Evolutionary conservation across 2,329 filamentous ascomycete genomes (phyloP).

Genomic region (Cryphonectria radicalis): DNA sequence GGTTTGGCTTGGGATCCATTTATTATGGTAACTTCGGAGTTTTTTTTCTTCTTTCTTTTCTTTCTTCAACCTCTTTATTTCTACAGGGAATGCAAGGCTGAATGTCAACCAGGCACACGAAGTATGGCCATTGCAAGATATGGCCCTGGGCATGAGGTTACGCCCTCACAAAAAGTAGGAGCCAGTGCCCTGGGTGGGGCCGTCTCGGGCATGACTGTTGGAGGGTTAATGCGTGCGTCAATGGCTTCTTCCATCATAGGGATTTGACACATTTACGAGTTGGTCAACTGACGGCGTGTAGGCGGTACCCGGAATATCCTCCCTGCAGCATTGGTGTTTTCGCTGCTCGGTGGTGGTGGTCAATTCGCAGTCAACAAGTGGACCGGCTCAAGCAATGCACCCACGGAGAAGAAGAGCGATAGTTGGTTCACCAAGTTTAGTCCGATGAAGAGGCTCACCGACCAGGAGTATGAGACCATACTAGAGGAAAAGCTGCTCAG

Average conservation of each 20-base stretch:
- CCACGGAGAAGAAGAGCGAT: constrained; percentile 13
- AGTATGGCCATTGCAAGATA: constrained; percentile 49
- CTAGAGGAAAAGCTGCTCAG: constrained; percentile 72
- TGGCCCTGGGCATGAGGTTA: constrained; percentile 57
- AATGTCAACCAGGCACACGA: constrained; percentile 22
- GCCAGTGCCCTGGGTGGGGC: constrained; percentile 71
- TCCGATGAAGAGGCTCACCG: constrained; percentile 69
- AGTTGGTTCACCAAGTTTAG: constrained; percentile 66
- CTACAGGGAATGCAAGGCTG: background rate
- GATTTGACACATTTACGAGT: background rate
- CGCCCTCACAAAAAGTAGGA: constrained; percentile 62
- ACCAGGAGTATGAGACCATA: constrained; percentile 73
- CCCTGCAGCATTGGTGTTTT: constrained; percentile 55
- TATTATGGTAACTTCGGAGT: constrained; percentile 65
- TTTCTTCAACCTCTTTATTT: background rate
- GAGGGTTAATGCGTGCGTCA: constrained; percentile 56
- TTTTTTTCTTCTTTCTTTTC: background rate
- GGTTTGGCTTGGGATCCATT: constrained; percentile 75
- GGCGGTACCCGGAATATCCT: constrained; percentile 58
- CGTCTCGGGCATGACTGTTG: constrained; percentile 67
- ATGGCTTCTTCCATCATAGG: background rate
- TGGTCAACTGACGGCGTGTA: constrained; percentile 33
- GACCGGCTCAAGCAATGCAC: background rate
- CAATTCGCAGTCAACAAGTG: constrained; percentile 35
- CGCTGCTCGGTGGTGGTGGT: constrained; percentile 41